These are phyloP conservation scores for Penicillium paneum DNA, from an alignment of 2,329 filamentous ascomycete genomes.

Conservation along the genomic window DNA sequence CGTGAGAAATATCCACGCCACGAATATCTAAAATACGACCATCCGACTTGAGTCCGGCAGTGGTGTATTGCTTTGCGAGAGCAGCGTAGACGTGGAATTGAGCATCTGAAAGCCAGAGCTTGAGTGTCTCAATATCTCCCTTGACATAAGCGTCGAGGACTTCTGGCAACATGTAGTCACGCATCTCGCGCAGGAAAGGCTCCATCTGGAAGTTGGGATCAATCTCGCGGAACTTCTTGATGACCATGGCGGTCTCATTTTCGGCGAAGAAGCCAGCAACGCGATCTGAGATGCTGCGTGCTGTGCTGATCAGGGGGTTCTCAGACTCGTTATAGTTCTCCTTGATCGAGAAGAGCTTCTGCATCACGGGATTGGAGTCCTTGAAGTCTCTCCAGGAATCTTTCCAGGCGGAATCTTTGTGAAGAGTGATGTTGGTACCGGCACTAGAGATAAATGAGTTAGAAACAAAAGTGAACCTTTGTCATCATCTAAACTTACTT, in stretches of 20 bases:
- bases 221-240: constrained; percentile 96
- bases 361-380: constrained; percentile 82
- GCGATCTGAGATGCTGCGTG: constrained; percentile 87
- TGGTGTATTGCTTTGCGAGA: constrained; percentile 93
- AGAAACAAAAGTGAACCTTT: constrained; percentile 25
- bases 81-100: constrained; percentile 97
- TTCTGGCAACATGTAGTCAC: constrained; percentile 96
- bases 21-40: constrained; percentile 93
- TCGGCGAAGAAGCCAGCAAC: constrained; percentile 96
- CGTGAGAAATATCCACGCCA: constrained; percentile 70
- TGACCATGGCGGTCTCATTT: constrained; percentile 95
- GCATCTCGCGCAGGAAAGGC: constrained; percentile 89
- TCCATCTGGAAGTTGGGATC: constrained; percentile 94
- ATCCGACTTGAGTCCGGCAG: constrained; percentile 88
- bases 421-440: constrained; percentile 87
- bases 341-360: constrained; percentile 82
- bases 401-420: constrained; percentile 97
- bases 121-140: constrained; percentile 84
- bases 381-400: constrained; percentile 97
- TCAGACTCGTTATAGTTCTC: constrained; percentile 92
- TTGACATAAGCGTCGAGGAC: constrained; percentile 98
- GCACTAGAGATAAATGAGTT: constrained; percentile 57
- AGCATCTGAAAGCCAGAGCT: constrained; percentile 92
- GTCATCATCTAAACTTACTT: constrained; percentile 60
- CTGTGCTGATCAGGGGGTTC: constrained; percentile 89